A percentile compares a stretch with the other conserved stretches of the same genome.
These are phyloP conservation scores for Colletotrichum trifolii DNA, from an alignment of 2,329 filamentous ascomycete species.

Conservation along the genomic window DNA sequence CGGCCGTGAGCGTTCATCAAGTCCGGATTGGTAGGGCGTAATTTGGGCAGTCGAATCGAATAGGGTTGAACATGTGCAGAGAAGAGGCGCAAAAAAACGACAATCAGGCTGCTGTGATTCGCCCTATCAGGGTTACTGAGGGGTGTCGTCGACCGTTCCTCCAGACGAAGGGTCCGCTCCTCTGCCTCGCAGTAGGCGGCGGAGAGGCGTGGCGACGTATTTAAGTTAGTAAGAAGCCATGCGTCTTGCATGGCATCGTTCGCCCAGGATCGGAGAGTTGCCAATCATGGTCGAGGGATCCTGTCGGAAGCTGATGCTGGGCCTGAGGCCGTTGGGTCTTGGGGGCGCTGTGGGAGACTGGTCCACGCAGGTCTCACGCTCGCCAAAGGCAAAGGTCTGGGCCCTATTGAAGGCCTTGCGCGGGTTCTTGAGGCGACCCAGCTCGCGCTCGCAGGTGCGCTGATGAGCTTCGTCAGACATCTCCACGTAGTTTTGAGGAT, in stretches of 20 bases:
- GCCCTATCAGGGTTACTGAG: conserved; percentile 35
- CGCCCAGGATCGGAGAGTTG: conserved; percentile 57
- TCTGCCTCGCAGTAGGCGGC: conserved; percentile 44
- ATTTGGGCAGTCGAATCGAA: conserved; percentile 35
- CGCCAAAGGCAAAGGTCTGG: conserved; percentile 94
- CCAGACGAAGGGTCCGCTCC: conserved; percentile 33
- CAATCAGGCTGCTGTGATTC: conserved; percentile 38
- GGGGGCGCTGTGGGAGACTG: conserved; percentile 68
- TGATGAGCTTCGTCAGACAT: conserved; percentile 95
- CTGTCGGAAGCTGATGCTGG: conserved; percentile 46
- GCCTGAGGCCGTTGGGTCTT: conserved; percentile 48
- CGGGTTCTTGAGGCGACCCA: conserved; percentile 89
- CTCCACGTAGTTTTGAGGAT: conserved; percentile 94
- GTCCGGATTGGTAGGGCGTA: conserved; percentile 27
- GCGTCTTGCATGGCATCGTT: conserved; percentile 66
- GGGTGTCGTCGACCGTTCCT: conserved; percentile 19
- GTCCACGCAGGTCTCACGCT: conserved; percentile 67
- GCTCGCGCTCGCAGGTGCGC: conserved; percentile 91
- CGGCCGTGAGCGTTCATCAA: conserved; percentile 33
- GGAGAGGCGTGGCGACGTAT: conserved; percentile 18
- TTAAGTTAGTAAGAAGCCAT: conserved; percentile 71
- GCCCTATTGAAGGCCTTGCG: conserved; percentile 87
- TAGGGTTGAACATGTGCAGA: conserved; percentile 36
- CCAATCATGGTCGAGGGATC: conserved; percentile 57
- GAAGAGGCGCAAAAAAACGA: conserved; percentile 34